Base-by-base conservation (phyloP, 2,329 filamentous ascomycete species). In the Boeremia lycopersici region DNA sequence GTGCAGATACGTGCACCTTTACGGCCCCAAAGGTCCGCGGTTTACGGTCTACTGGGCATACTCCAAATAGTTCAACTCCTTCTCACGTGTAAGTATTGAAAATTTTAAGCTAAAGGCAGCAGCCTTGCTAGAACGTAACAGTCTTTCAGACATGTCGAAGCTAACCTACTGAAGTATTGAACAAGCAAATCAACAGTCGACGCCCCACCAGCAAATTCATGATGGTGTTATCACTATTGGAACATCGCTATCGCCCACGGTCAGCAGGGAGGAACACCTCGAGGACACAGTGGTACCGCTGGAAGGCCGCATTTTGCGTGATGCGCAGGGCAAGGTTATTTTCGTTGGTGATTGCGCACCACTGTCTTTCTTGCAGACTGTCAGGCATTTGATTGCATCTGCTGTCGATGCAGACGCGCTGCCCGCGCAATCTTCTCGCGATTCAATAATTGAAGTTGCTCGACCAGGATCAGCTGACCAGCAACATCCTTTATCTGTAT, bases 311-410 rank as follows among this genome's bases (percentile, higher is more conserved):
- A 76, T 83, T 25, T 72, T 83, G 9, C 79, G 79, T 23, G 81
- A 82, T 59, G 79, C 79, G 0, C 78, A 82, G 56, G 81, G 81
- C 6, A 82, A 82, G 50, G 77, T 81, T 44, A 82, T 83, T 63
- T 83, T 82, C 59, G 79, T 83, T 26, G 81, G 81, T 12, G 81
- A 83, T 54, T 82, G 79, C 33, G 81, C 80, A 30, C 81, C 80
- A 42, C 68, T 83, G 41, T 82, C 81, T 0, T 82, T 82, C 48
- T 61, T 82, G 31, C 81, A 82, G 61, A 82, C 79, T 48, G 79
- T 83, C 12, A 78, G 80, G 30, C 77, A 81, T 39, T 73, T 83
- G 6, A 77, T 82, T 7, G 77, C 78, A 3, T 74, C 76, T 10
- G 64, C 69, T 36, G 66, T 65, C 8, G 68, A 67, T 29, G 53